A percentile compares a stretch with the other conserved stretches of the same genome.
phyloP scores from a whole-genome alignment of 352 stramenopile genomes.

The Globisporangium nunn region DNA sequence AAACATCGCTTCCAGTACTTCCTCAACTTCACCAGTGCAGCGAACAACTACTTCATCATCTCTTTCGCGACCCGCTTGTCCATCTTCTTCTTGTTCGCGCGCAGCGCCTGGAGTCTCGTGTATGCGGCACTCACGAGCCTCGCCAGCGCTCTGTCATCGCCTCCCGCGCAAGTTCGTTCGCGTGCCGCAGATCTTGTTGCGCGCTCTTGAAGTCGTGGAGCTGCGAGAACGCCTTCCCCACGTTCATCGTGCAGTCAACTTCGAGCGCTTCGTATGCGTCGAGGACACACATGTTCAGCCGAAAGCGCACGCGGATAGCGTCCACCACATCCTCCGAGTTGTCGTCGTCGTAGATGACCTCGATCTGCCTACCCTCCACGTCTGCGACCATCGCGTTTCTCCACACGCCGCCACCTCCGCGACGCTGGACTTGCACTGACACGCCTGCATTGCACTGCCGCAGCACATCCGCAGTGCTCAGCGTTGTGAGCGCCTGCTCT shows the following conservation, averaged over 20 bases:
- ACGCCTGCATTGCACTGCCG: conserved; percentile 38
- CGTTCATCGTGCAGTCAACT: conserved; percentile 78
- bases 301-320: conserved; percentile 38
- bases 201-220: conserved; percentile 54
- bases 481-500: conserved; percentile 26
- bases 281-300: conserved; percentile 44
- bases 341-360: conserved; percentile 58
- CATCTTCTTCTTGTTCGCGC: conserved; percentile 69
- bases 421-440: conserved; percentile 39
- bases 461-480: conserved; percentile 26
- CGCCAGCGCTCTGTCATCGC: conserved; percentile 29
- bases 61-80: conserved; percentile 82
- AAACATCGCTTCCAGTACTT: no score
- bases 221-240: conserved; percentile 61
- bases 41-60: conserved; percentile 75
- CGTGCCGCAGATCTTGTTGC: conserved; percentile 59
- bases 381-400: conserved; percentile 63
- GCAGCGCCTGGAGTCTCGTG: conserved; percentile 62
- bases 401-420: conserved; percentile 12
- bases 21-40: no score
- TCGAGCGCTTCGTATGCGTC: conserved; percentile 40
- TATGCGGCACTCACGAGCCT: conserved; percentile 55
- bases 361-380: conserved; percentile 31
- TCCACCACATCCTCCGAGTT: conserved; percentile 46
- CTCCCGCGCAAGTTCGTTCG: conserved; percentile 45